A percentile compares a stretch with the other conserved stretches of the same genome.
These are phyloP conservation scores for Tuber magnatum DNA, from an alignment of 495 filamentous ascomycete genomes.

Conservation along the genomic window DNA sequence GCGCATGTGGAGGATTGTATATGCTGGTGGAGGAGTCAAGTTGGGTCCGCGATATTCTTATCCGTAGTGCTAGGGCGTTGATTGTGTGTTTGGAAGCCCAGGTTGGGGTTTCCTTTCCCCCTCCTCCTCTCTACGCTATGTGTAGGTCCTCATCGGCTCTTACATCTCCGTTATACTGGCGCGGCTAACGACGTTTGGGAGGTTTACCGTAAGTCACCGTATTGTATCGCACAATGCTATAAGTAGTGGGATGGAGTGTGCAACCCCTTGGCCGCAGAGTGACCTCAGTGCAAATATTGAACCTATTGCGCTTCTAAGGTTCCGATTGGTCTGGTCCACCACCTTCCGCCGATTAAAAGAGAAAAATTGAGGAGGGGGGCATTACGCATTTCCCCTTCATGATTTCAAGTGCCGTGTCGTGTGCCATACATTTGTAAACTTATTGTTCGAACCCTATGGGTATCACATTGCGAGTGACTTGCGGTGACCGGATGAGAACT, in stretches of 20 bases:
- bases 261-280: too few species aligned
- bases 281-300: too few species aligned
- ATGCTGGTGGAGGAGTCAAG: background rate
- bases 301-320: too few species aligned
- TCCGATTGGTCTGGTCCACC: too few species aligned
- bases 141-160: background rate
- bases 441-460: background rate
- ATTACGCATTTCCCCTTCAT: too few species aligned
- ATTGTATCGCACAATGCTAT: too few species aligned
- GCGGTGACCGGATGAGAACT: background rate
- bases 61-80: background rate
- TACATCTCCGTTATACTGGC: background rate
- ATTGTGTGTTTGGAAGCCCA: background rate
- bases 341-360: too few species aligned
- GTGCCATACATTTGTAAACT: background rate
- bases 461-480: background rate
- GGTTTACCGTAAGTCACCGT: too few species aligned
- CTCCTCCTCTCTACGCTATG: background rate
- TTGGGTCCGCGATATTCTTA: background rate
- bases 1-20: too few species aligned
- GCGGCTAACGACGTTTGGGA: background rate
- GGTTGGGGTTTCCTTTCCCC: background rate
- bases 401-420: too few species aligned
- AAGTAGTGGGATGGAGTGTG: too few species aligned
- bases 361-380: too few species aligned